A percentile compares a stretch with the other conserved stretches of the same genome.
phyloP scores from a whole-genome alignment of 768 basidiomycete species.

The Kockovaella imperatae region DNA sequence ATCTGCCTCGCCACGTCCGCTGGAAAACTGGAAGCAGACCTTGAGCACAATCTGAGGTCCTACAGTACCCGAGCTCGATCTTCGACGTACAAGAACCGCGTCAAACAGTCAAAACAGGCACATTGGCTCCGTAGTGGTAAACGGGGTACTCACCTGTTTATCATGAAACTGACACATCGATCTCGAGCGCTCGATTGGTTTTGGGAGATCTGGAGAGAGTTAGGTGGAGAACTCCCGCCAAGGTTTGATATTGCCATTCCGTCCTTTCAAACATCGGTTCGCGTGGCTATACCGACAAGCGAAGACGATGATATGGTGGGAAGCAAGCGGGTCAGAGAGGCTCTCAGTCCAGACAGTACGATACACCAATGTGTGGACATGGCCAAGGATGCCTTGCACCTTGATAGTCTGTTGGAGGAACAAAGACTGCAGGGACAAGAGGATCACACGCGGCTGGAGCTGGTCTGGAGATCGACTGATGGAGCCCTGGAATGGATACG shows the following conservation, averaged over 20 bases:
- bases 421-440: constrained; percentile 47
- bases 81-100: constrained; percentile 17
- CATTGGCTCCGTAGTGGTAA: constrained; percentile 52
- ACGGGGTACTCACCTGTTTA: constrained; percentile 71
- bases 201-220: constrained; percentile 73
- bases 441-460: constrained; percentile 50
- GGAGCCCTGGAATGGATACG: constrained; percentile 81
- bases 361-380: constrained; percentile 57
- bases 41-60: constrained; percentile 12
- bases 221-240: constrained; percentile 65
- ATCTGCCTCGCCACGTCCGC: constrained; percentile 53
- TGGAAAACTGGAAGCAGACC: constrained; percentile 15
- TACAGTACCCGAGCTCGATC: constrained; percentile 31
- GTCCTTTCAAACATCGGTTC: constrained; percentile 58
- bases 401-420: constrained; percentile 56
- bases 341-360: constrained; percentile 59
- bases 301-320: constrained; percentile 47
- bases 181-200: constrained; percentile 79
- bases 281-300: constrained; percentile 58
- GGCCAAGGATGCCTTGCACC: constrained; percentile 55
- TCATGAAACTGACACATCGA: constrained; percentile 73
- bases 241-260: constrained; percentile 66
- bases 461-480: constrained; percentile 65
- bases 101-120: constrained; percentile 42
- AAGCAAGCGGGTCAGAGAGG: constrained; percentile 46